Evolutionary conservation across 495 filamentous ascomycete genomes (phyloP), one percentile per base, ranked within the genome.

Genomic region (Jackrogersella multiformis): DNA sequence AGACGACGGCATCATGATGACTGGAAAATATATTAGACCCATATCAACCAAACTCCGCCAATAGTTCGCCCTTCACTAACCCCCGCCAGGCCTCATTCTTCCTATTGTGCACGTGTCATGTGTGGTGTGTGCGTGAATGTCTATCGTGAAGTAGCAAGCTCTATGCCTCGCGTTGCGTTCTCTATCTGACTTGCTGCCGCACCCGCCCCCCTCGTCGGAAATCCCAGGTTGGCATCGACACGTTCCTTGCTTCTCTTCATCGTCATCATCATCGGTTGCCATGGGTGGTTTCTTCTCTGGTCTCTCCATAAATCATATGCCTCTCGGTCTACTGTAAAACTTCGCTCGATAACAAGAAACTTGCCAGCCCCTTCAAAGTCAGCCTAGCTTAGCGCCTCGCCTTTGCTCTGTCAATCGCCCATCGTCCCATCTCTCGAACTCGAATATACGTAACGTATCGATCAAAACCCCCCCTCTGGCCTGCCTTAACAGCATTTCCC

Each of bases 401-500:
- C 66, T 56, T 53, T 49, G 9, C 61, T 30, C 32, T 49, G 45
- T 18, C 45, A 49, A 49, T 49, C 32, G 21, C 18, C 34, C 9
- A 28, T 44, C 54, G 23, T 44, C 65, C 42, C 36, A n/a, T n/a
- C n/a, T n/a, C n/a, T n/a, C n/a, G n/a, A n/a, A 28, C 52, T 39
- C 32, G 24, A 57, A 30, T 4, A 42, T 4, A 42, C 16, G n/a
- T n/a, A n/a, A n/a, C n/a, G n/a, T n/a, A n/a, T n/a, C n/a, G n/a
- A n/a, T n/a, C n/a, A n/a, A n/a, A n/a, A n/a, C n/a, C n/a, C n/a
- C n/a, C n/a, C n/a, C n/a, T n/a, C n/a, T n/a, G n/a, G n/a, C n/a
- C n/a, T n/a, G n/a, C 13, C 74, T 80, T 88, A 97, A 77, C 94
- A 98, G 82, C 94, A 98, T 81, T 96, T 97, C 66, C 89, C 88